Percentiles rank a stretch among this genome's conserved stretches.
These are phyloP conservation scores for Pythium plurisporium DNA, from an alignment of 352 stramenopile genomes.

Conservation along the genomic window DNA sequence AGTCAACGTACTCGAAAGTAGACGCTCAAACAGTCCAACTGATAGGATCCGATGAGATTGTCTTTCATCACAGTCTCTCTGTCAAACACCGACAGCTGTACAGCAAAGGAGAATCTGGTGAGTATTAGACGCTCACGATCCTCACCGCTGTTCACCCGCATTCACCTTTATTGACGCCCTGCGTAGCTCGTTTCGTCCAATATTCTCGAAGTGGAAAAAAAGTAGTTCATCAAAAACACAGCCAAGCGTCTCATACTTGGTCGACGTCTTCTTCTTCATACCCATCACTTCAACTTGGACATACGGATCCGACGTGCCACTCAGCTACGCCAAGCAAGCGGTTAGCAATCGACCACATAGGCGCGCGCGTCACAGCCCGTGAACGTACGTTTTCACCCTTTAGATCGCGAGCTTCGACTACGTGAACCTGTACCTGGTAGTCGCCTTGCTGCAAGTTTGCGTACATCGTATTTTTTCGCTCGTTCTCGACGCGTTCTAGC, in stretches of 20 bases:
- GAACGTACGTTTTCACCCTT: slow-evolving; percentile 77
- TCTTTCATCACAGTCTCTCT: slow-evolving; percentile 65
- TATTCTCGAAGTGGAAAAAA: slow-evolving; percentile 88
- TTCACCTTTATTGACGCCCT: slow-evolving; percentile 64
- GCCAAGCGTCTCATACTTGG: slow-evolving; percentile 70
- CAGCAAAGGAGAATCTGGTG: background rate
- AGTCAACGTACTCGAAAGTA: slow-evolving; percentile 51
- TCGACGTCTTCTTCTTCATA: slow-evolving; percentile 70
- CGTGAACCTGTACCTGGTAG: slow-evolving; percentile 22
- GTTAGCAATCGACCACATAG: background rate
- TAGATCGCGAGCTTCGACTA: slow-evolving; percentile 50
- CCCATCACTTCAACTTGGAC: slow-evolving; percentile 78
- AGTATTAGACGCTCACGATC: no score
- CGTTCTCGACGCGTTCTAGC: slow-evolving; percentile 48
- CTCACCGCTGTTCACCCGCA: no score
- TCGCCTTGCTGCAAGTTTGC: slow-evolving; percentile 64
- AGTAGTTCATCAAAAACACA: slow-evolving; percentile 90
- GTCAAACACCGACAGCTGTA: slow-evolving; percentile 68
- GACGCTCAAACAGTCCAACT: slow-evolving; percentile 74
- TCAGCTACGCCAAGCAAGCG: slow-evolving; percentile 34
- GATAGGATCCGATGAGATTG: slow-evolving; percentile 84
- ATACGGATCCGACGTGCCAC: slow-evolving; percentile 87
- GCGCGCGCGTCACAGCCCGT: background rate
- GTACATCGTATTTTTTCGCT: slow-evolving; percentile 42
- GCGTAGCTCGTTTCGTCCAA: slow-evolving; percentile 61